Conservation (phyloP, 2,329 filamentous ascomycete genomes). For the Sporothrix inflata region DNA sequence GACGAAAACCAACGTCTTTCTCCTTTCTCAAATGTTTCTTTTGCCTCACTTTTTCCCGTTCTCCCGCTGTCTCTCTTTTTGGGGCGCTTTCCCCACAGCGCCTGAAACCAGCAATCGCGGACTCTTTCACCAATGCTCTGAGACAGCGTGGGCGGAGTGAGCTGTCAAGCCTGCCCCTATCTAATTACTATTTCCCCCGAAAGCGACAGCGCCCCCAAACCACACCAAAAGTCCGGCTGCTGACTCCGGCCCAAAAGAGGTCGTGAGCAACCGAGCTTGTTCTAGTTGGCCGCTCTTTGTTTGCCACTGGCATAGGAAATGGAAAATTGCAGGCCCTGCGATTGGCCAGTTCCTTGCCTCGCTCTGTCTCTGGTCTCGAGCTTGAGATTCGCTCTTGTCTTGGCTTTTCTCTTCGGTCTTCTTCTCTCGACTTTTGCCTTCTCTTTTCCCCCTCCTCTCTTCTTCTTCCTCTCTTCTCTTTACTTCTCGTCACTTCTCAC, state of each 20-base stretch:
- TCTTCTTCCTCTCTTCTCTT: neutral
- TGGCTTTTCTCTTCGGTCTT: neutral
- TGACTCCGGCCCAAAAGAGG: constrained; percentile 23
- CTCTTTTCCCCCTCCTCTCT: neutral
- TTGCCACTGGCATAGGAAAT: constrained; percentile 24
- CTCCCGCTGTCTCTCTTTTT: neutral
- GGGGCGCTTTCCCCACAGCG: neutral
- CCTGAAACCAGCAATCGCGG: neutral
- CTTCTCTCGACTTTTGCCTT: neutral
- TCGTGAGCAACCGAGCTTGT: constrained; percentile 14
- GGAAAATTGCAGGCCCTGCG: constrained; percentile 6
- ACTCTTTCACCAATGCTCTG: neutral
- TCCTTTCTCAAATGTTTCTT: neutral
- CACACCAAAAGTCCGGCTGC: constrained; percentile 14
- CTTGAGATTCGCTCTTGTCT: neutral
- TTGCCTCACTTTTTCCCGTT: neutral
- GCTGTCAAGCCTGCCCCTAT: constrained; percentile 11
- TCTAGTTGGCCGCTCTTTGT: constrained; percentile 24
- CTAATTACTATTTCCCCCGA: neutral
- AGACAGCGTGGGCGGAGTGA: constrained; percentile 1
- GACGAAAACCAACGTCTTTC: neutral
- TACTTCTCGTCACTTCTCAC: neutral
- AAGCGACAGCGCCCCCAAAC: constrained; percentile 7
- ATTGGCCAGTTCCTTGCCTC: constrained; percentile 25
- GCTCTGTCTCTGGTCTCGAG: neutral